Evolutionary conservation across 306 rosid genomes (phyloP).

Genomic region (Luffa aegyptiaca): DNA sequence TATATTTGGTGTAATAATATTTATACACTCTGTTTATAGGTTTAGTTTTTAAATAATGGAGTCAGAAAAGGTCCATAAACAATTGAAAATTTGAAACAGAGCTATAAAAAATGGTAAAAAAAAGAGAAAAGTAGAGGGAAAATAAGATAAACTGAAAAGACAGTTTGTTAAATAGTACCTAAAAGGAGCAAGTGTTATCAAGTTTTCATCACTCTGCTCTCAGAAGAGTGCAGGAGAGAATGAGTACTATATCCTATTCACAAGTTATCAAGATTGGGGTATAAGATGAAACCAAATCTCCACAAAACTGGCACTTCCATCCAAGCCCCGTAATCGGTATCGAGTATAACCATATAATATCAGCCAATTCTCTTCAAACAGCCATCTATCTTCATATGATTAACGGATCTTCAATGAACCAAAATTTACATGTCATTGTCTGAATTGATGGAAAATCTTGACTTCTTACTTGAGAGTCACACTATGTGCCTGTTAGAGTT

Average conservation of each 20-base stretch:
- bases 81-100: neutral
- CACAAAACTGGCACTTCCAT: neutral
- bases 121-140: neutral
- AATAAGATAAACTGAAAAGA: neutral
- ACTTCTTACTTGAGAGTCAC: slow-evolving; percentile 14
- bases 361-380: neutral
- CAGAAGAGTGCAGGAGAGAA: neutral
- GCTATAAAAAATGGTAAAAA: neutral
- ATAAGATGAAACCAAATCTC: slow-evolving; percentile 3
- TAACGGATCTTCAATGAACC: neutral
- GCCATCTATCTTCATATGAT: neutral
- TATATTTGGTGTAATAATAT: no score
- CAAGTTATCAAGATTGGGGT: neutral
- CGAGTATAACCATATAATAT: neutral
- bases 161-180: neutral
- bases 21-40: neutral
- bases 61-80: neutral
- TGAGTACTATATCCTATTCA: neutral
- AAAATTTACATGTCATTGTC: neutral
- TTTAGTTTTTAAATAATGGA: neutral
- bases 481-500: slow-evolving; percentile 36
- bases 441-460: neutral
- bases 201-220: neutral
- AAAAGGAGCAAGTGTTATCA: neutral
- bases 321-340: neutral